Evolutionary conservation across 257 asterid species (phyloP), one percentile per base, ranked within the genome.

Genomic region (Avicennia marina): DNA sequence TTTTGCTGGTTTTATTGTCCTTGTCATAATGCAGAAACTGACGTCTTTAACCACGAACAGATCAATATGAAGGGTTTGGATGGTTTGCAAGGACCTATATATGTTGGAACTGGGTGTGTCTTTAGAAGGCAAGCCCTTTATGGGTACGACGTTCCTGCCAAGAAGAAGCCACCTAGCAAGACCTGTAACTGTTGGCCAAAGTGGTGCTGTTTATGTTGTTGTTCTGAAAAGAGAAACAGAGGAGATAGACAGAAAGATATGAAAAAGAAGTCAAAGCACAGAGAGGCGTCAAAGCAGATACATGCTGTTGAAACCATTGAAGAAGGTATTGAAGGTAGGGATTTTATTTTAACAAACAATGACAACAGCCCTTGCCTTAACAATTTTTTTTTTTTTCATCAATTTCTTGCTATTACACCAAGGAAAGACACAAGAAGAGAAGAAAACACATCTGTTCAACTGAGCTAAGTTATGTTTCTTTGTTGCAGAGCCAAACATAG

Each of bases 61-160:
- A 84, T 84, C 53, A 84, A 81, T 51, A 81, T 84, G 94, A 84
- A 84, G 72, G 89, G 94, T 32, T 81, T 84, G 71, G 94, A 84
- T 72, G 94, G 94, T 47, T 54, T 81, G 58, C 94, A 84, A 81
- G 94, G 94, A 50, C 94, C 94, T 39, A 81, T 84, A 57, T 84
- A 81, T 65, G 94, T 84, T 12, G 94, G 89, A 43, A 84, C 94
- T 0, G 94, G 94, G 7, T 81, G 94, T 74, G 89, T 84, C 38
- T 84, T 84, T 55, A 74, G 89, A 67, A 74, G 94, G 63, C 82
- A 81, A 46, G 94, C 94, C 25, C 86, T 84, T 33, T 78, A 84
- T 40, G 89, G 89, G 57, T 66, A 26, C 43, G 82, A 76, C 65
- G 89, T 86, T 53, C 94, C 94, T 11, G 41, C 63, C 21, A 70